phyloP scores from a whole-genome alignment of 192 early-diverging fungal species.

The Polychytrium aggregatum region DNA sequence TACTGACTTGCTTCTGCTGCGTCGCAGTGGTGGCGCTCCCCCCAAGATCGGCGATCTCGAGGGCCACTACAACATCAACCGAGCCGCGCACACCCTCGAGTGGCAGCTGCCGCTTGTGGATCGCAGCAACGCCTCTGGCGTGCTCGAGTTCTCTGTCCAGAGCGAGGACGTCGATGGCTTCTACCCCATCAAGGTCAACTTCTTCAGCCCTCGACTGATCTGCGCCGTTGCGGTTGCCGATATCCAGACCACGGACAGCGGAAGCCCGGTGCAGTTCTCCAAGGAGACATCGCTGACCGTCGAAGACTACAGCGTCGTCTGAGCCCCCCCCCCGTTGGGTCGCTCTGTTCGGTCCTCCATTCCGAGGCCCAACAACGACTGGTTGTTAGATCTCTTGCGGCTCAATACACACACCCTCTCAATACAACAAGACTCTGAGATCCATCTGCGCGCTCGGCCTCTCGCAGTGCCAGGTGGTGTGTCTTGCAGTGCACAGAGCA shows the following conservation, averaged over 20 bases:
- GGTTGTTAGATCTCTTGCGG: no score
- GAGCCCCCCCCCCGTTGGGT: no score
- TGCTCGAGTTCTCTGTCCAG: constrained; percentile 72
- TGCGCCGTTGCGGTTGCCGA: no score
- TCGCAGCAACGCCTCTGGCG: constrained; percentile 59
- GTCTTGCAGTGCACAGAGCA: no score
- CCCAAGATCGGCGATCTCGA: constrained; percentile 73
- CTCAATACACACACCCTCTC: no score
- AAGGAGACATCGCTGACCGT: constrained; percentile 58
- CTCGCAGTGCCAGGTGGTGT: no score
- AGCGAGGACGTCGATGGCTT: constrained; percentile 68
- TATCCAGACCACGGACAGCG: constrained; percentile 38
- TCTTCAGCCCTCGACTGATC: no score
- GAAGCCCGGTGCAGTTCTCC: constrained; percentile 55
- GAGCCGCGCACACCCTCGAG: constrained; percentile 53
- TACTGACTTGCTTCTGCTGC: neutral
- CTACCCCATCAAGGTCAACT: constrained; percentile 79
- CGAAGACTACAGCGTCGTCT: constrained; percentile 76
- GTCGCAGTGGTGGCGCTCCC: constrained; percentile 6
- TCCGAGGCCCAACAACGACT: no score
- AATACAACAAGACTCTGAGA: no score
- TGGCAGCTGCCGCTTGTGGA: constrained; percentile 84
- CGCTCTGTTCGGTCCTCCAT: no score
- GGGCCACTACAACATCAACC: constrained; percentile 71
- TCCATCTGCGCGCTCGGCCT: no score